A percentile compares a stretch with the other conserved stretches of the same genome.
These are phyloP conservation scores for Penicillium nordicum DNA, from an alignment of 2,329 filamentous ascomycete species.

Conservation along the genomic window DNA sequence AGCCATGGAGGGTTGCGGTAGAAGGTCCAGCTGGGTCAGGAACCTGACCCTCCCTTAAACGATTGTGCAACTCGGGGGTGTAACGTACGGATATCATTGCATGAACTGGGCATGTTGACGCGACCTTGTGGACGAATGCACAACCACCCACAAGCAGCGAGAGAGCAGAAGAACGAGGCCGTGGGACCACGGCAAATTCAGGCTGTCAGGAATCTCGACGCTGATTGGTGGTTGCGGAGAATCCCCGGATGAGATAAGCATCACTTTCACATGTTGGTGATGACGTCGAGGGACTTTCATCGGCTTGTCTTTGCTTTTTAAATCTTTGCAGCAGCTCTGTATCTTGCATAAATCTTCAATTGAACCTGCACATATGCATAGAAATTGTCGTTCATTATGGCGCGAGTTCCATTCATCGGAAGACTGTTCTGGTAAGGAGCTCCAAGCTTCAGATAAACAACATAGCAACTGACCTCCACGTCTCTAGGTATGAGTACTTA, in stretches of 20 bases:
- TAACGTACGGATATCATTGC: constrained; percentile 86
- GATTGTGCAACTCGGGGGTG: constrained; percentile 1
- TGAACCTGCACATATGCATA: constrained; percentile 5
- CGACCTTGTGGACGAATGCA: constrained; percentile 6
- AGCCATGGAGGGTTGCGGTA: background rate
- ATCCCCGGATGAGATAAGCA: constrained; percentile 36
- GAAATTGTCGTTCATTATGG: constrained; percentile 39
- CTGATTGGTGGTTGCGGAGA: constrained; percentile 12
- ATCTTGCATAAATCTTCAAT: background rate
- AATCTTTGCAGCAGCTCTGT: background rate
- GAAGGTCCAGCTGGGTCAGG: background rate
- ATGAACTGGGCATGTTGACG: constrained; percentile 81
- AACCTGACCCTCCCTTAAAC: background rate
- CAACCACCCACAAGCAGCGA: background rate
- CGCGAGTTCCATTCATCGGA: constrained; percentile 61
- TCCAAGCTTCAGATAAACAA: background rate
- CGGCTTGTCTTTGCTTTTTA: background rate
- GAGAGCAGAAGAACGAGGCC: background rate
- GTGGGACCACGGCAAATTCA: constrained; percentile 18
- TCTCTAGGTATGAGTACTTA: constrained; percentile 72
- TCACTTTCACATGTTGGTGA: constrained; percentile 26
- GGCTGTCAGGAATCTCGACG: constrained; percentile 13
- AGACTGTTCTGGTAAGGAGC: constrained; percentile 51
- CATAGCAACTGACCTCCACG: constrained; percentile 7
- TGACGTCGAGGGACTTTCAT: constrained; percentile 20